phyloP scores from a whole-genome alignment of 305 asterid species.

The Fraxinus baroniana region DNA sequence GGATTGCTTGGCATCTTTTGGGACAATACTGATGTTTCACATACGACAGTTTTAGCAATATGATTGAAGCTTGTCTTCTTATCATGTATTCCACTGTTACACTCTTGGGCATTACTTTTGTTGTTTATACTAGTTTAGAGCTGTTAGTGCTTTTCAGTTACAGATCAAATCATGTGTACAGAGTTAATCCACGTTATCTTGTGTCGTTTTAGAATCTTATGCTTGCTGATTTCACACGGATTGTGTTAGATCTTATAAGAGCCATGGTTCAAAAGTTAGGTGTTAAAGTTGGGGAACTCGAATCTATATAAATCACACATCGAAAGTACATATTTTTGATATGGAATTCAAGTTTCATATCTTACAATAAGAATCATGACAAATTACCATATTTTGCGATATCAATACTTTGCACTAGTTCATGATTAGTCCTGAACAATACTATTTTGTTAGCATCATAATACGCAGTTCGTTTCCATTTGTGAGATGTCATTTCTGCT shows the following conservation, averaged over 20 bases:
- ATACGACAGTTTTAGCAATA: not conserved
- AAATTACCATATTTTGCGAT: not conserved
- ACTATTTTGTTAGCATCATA: not conserved
- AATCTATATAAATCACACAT: not conserved
- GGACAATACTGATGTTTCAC: not conserved
- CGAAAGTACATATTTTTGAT: too few species aligned
- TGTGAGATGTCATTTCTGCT: not conserved
- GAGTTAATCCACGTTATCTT: not conserved
- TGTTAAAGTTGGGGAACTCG: not conserved
- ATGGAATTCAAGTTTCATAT: not conserved
- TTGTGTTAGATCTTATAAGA: not conserved
- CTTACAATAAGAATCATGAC: not conserved
- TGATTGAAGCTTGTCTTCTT: not conserved
- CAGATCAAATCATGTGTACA: not conserved
- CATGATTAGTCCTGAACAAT: not conserved
- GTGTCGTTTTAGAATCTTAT: not conserved
- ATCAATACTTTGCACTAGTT: not conserved
- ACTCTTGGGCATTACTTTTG: not conserved
- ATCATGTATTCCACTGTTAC: not conserved
- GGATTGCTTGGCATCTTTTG: slow-evolving; percentile 5
- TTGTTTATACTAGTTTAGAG: not conserved
- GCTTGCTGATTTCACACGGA: not conserved
- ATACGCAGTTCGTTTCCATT: too few species aligned
- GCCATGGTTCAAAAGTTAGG: not conserved
- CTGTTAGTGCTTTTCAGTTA: not conserved